Conservation (phyloP, 1,284 basidiomycete species). For the Termitomyces sp. region DNA sequence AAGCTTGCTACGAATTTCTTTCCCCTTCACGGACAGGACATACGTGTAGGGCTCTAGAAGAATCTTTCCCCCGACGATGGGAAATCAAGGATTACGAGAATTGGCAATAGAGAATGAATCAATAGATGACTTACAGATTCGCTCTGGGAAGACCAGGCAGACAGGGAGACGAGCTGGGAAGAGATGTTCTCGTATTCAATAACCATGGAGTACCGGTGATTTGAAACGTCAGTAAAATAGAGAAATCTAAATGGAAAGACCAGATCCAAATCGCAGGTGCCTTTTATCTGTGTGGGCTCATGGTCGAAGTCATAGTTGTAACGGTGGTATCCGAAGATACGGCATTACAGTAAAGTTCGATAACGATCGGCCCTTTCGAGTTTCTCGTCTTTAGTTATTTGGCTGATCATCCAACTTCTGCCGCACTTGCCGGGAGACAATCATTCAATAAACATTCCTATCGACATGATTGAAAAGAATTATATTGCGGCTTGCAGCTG, state of each 20-base stretch:
- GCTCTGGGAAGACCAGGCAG: neutral
- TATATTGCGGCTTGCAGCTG: too few species aligned
- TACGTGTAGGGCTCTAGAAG: slow-evolving; percentile 82
- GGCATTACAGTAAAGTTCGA: too few species aligned
- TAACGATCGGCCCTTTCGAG: too few species aligned
- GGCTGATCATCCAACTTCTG: too few species aligned
- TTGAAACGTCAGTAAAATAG: neutral
- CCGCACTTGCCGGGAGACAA: too few species aligned
- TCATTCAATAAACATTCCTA: too few species aligned
- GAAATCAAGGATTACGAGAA: neutral
- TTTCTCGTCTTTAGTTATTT: too few species aligned
- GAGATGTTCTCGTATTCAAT: neutral
- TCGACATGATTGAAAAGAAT: too few species aligned
- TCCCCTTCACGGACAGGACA: slow-evolving; percentile 82
- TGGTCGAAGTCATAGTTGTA: neutral
- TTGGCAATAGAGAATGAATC: neutral
- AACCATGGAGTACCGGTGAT: neutral
- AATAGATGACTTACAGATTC: neutral
- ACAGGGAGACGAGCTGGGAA: neutral
- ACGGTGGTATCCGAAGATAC: slow-evolving; percentile 5
- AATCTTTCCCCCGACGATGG: neutral
- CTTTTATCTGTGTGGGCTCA: neutral
- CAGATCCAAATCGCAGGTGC: neutral
- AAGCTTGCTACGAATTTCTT: slow-evolving; percentile 86
- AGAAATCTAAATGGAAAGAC: neutral